These are phyloP conservation scores for Phoma sp. DNA, from an alignment of 2,329 filamentous ascomycete genomes.

Conservation along the genomic window DNA sequence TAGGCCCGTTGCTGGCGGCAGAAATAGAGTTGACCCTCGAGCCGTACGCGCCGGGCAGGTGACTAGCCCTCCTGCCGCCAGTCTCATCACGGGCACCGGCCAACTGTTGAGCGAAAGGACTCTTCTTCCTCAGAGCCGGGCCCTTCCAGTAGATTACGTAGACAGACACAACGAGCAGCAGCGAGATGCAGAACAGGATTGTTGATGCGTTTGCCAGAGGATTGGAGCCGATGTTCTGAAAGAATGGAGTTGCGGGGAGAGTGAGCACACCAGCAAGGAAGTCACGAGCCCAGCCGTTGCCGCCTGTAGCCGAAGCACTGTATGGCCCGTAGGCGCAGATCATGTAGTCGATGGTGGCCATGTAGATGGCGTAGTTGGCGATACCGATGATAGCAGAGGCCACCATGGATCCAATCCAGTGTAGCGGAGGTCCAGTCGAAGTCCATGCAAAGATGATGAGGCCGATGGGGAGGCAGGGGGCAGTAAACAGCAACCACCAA, in stretches of 20 bases:
- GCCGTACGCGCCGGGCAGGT: slow-evolving; percentile 40
- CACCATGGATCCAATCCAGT: slow-evolving; percentile 74
- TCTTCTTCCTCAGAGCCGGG: slow-evolving; percentile 58
- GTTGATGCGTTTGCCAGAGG: slow-evolving; percentile 62
- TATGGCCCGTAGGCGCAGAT: slow-evolving; percentile 76
- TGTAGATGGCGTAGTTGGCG: slow-evolving; percentile 75
- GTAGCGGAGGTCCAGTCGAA: slow-evolving; percentile 66
- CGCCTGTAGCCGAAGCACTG: slow-evolving; percentile 77
- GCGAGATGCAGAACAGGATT: slow-evolving; percentile 60
- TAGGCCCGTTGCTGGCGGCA: slow-evolving; percentile 20
- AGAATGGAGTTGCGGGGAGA: slow-evolving; percentile 69
- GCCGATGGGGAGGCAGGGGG: slow-evolving; percentile 69
- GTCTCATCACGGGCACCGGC: slow-evolving; percentile 40
- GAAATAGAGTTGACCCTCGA: slow-evolving; percentile 38
- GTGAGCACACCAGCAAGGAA: slow-evolving; percentile 77
- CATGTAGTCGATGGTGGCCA: slow-evolving; percentile 84
- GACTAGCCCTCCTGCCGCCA: slow-evolving; percentile 42
- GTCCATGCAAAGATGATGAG: slow-evolving; percentile 77
- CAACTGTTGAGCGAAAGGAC: slow-evolving; percentile 60
- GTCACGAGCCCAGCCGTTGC: slow-evolving; percentile 78
- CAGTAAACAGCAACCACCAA: slow-evolving; percentile 68
- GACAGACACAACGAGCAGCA: slow-evolving; percentile 52
- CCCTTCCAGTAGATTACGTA: slow-evolving; percentile 63
- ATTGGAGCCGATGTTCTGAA: slow-evolving; percentile 51
- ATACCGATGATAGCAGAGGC: slow-evolving; percentile 73